Conservation (phyloP, 805 yeast species). For the Wickerhamiella parazyma region DNA sequence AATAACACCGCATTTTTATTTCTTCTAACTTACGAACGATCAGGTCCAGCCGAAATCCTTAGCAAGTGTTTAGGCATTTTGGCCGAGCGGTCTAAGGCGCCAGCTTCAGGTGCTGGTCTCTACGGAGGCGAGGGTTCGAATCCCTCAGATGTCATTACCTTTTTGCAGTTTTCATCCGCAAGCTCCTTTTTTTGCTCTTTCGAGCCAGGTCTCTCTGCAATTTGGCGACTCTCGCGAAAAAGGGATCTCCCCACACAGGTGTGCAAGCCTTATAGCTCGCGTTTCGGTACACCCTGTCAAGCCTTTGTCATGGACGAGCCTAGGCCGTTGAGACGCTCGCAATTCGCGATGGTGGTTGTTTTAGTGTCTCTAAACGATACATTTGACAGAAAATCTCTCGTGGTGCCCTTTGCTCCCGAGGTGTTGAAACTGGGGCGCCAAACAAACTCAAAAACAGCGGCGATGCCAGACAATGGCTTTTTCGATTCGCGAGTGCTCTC, state of each 20-base stretch:
- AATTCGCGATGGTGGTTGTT: conserved; percentile 39
- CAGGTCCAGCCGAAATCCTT: too few relatives aligned
- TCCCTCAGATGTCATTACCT: conserved; percentile 12
- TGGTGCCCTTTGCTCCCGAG: conserved; percentile 71
- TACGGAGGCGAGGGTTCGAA: conserved; percentile 14
- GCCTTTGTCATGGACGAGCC: conserved; percentile 6
- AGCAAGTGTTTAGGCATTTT: conserved; percentile 6
- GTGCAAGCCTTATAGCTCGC: too few relatives aligned
- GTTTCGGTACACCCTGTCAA: neutral
- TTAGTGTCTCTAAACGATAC: conserved; percentile 68
- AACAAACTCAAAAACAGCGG: conserved; percentile 38
- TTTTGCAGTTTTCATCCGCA: neutral
- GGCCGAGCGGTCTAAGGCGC: conserved; percentile 15
- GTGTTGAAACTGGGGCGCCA: conserved; percentile 84
- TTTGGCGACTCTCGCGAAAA: too few relatives aligned
- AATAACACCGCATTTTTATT: too few relatives aligned
- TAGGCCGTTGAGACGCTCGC: conserved; percentile 20
- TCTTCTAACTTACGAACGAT: too few relatives aligned
- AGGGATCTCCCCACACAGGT: too few relatives aligned
- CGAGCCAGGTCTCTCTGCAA: too few relatives aligned
- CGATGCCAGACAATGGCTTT: conserved; percentile 67
- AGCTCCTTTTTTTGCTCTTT: too few relatives aligned
- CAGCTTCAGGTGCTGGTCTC: conserved; percentile 14
- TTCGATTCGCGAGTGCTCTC: conserved; percentile 89
- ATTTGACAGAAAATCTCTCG: conserved; percentile 63